These are phyloP conservation scores for Colletotrichum sp. DNA, from an alignment of 2,329 filamentous ascomycete species.

Conservation along the genomic window DNA sequence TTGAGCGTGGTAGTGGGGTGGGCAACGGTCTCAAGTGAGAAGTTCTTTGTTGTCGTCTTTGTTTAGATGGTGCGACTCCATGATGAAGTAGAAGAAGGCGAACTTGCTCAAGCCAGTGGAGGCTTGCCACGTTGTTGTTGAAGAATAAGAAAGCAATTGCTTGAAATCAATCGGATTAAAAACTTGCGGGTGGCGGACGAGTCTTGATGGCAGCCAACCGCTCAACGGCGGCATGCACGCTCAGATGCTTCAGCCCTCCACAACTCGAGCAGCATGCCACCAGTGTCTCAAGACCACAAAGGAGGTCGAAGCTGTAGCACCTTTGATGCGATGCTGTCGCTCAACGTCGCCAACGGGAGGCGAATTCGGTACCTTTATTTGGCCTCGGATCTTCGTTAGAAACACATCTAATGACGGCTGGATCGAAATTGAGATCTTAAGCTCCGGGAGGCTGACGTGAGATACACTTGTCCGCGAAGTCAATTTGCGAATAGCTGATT, in stretches of 20 bases:
- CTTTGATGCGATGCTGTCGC: background rate
- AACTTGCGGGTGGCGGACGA: background rate
- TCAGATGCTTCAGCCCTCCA: background rate
- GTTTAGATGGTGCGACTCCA: background rate
- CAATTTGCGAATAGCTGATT: background rate
- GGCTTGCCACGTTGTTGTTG: background rate
- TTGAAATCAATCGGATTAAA: background rate
- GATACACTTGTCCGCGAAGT: background rate
- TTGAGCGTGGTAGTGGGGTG: background rate
- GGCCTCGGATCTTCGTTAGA: background rate
- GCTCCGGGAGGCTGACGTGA: background rate
- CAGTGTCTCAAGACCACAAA: background rate
- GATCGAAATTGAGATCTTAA: background rate
- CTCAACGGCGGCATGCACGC: background rate
- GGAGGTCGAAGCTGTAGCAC: background rate
- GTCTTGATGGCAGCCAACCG: background rate
- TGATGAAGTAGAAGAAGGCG: background rate
- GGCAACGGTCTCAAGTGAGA: constrained; percentile 4
- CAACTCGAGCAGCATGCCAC: background rate
- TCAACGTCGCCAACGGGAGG: background rate
- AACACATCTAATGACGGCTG: background rate
- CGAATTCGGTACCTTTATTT: background rate
- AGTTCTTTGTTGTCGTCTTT: constrained; percentile 3
- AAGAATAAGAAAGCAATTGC: background rate
- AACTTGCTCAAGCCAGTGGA: background rate